Evolutionary conservation across 805 yeast species (phyloP), one percentile per base, ranked within the genome.

Genomic region (Candida yuanshanica): DNA sequence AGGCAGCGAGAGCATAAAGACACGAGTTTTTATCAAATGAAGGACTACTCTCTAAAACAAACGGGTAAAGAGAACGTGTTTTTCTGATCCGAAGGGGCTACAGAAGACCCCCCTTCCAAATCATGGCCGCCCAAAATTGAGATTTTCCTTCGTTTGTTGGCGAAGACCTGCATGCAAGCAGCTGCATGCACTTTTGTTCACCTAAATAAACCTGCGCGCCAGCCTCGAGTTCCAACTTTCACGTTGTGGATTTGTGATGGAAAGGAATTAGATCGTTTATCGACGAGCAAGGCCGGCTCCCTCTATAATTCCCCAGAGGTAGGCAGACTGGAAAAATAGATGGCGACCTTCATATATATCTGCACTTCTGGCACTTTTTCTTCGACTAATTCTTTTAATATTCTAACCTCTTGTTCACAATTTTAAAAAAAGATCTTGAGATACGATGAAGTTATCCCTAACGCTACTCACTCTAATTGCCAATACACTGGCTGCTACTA

Each of bases 401-500:
- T n/a, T n/a, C n/a, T n/a, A n/a, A n/a, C n/a, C n/a, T n/a, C n/a
- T 14, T 14, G 26, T 11, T 10, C 8, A 27, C 31, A 3, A 27
- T 14, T 14, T 14, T 18, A 27, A 9, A 24, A 20, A 21, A 16
- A 25, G 16, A 13, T 7, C 25, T 27, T 18, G 16, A 27, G 18
- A 27, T 6, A 27, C 18, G 6, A 47, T 37, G 44, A 46, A n/a
- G 35, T 29, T 43, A 22, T 33, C 47, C 17, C 13, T 44, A 9
- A 35, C 47, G 5, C 26, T 49, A 23, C 33, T 44, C 32, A 25
- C 39, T 14, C 31, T 49, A n/a, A 40, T 45, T 13, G 45, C 53
- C 10, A 35, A 32, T 7, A 49, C 49, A 7, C 14, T 42, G n/a
- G 51, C 59, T 5, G 49, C 46, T 22, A 36, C 47, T 13, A 50